Evolutionary conservation across 1,139 yeast genomes (phyloP).

Genomic region (Saccharomycopsis hybrid): DNA sequence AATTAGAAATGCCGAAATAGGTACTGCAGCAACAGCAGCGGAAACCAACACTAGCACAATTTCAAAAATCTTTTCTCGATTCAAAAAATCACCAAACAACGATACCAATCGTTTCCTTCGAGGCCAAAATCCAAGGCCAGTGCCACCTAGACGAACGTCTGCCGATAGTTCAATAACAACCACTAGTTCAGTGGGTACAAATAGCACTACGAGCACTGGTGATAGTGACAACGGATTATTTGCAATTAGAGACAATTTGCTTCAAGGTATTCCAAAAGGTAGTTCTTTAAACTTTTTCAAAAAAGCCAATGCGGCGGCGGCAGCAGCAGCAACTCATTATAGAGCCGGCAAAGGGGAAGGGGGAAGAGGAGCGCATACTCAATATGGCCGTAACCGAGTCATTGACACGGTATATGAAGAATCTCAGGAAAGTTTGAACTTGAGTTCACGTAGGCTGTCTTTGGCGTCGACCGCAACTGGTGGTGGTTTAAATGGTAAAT

Average conservation of each 20-base stretch:
- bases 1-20: background rate
- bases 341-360: background rate
- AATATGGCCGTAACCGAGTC: conserved; percentile 23
- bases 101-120: background rate
- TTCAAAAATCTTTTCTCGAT: background rate
- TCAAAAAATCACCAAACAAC: background rate
- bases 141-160: conserved; percentile 23
- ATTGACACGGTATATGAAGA: conserved; percentile 29
- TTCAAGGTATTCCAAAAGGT: conserved; percentile 10
- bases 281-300: background rate
- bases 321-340: conserved; percentile 6
- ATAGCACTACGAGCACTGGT: background rate
- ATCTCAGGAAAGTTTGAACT: conserved; percentile 20
- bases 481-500: background rate
- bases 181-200: conserved; percentile 3
- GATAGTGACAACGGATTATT: conserved; percentile 19
- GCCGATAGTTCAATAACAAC: conserved; percentile 23
- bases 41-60: conserved; percentile 2
- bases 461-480: background rate
- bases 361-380: background rate
- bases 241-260: conserved; percentile 17
- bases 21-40: background rate
- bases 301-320: background rate
- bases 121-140: background rate
- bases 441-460: conserved; percentile 6